Evolutionary conservation across 495 filamentous ascomycete genomes (phyloP), one percentile per base, ranked within the genome.

Genomic region (Letharia lupina): DNA sequence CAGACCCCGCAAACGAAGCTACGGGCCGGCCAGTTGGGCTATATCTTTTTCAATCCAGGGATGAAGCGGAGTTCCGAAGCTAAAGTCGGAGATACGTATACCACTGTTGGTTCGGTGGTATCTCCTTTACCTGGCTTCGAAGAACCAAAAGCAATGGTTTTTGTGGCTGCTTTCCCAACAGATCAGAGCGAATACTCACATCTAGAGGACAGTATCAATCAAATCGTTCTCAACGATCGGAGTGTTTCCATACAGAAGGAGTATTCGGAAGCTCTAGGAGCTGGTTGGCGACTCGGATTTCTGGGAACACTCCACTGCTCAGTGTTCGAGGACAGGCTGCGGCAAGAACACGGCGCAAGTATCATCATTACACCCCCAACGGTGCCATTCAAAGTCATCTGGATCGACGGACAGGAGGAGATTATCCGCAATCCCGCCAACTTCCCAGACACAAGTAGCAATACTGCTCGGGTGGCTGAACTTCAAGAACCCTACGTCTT

Each of bases 81-180:
- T 60, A 95, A 96, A 77, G 87, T 98, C 60, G 94, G 94, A 31
- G 95, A 98, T 69, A 98, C 94, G 2, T 96, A 89, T 72, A 96
- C 94, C 3, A 87, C 82, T n/a, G 84, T 92, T 11, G 93, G 93
- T 0, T 86, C 76, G 18, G 90, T 96, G 74, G 92, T 98, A 2
- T 83, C 91, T 73, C 86, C 89, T 28, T 85, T 92, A 64, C 91
- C 91, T 0, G 95, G 94, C 1, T 98, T 98, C 68, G 94, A 96
- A 76, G 95, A 98, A 73, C 94, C 94, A 10, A 96, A 98, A 75
- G 87, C 93, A 4, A 98, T 98, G 94, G 94, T 97, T 33, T 98
- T 98, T 72, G 94, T 98, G 15, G 92, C 93, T 8, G 94, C 95
- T 1, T 98, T 95, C 69, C 94, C 94, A 2, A 87, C 90, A 0